These are phyloP conservation scores for Saksenaea vasiformis DNA, from an alignment of 371 early-diverging fungal species.

Conservation along the genomic window DNA sequence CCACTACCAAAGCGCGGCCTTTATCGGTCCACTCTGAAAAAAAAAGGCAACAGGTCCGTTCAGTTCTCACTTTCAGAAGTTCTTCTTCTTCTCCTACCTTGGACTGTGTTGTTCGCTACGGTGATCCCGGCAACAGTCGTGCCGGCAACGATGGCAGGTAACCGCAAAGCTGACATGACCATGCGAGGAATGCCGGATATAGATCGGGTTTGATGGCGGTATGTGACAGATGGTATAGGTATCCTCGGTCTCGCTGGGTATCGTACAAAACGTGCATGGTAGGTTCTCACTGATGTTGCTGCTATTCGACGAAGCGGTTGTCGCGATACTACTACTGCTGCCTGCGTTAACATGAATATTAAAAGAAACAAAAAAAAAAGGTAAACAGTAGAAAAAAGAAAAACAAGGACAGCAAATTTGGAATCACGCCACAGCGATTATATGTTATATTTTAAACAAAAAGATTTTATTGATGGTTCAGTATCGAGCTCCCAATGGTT, in stretches of 20 bases:
- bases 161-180: conserved; percentile 29
- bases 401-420: not conserved
- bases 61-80: not conserved
- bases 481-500: conserved; percentile 14
- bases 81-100: conserved; percentile 26
- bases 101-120: conserved; percentile 41
- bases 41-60: not conserved
- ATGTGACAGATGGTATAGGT: not conserved
- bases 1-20: conserved; percentile 20
- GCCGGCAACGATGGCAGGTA: conserved; percentile 40
- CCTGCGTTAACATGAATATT: not conserved
- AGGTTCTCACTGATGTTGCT: not conserved
- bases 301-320: not conserved
- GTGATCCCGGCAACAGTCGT: conserved; percentile 43
- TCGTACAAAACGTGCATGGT: not conserved
- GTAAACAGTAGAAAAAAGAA: too few relatives aligned
- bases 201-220: not conserved
- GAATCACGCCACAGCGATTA: not conserved
- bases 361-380: not conserved
- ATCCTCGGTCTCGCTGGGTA: not conserved
- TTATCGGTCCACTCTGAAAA: conserved; percentile 37
- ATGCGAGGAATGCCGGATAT: conserved; percentile 31
- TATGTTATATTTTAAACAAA: not conserved
- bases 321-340: not conserved
- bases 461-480: not conserved